phyloP scores from a whole-genome alignment of 352 stramenopile species.

The Phytophthora pinifolia region DNA sequence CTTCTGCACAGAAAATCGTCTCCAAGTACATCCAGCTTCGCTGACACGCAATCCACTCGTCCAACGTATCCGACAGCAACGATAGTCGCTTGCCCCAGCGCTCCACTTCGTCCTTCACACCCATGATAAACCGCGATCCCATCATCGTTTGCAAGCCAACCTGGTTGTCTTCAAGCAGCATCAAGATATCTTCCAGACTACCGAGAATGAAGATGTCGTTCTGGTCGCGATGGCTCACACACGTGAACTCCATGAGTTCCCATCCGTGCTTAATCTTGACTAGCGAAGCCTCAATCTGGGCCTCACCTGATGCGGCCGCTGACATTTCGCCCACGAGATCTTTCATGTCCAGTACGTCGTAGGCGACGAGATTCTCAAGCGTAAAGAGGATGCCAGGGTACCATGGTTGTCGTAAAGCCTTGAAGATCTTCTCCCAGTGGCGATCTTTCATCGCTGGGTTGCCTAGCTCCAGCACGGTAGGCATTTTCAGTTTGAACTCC shows the following conservation, averaged over 20 bases:
- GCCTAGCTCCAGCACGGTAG: conserved; percentile 91
- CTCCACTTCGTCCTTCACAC: conserved; percentile 91
- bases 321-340: conserved; percentile 87
- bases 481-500: conserved; percentile 91
- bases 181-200: conserved; percentile 91
- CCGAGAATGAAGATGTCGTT: conserved; percentile 90
- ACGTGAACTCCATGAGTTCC: conserved; percentile 87
- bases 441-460: conserved; percentile 93
- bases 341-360: conserved; percentile 89
- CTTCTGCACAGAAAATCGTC: conserved; percentile 87
- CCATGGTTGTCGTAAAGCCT: conserved; percentile 84
- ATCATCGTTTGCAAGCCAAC: conserved; percentile 93
- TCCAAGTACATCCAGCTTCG: conserved; percentile 91
- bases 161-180: conserved; percentile 91
- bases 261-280: conserved; percentile 89
- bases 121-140: conserved; percentile 90
- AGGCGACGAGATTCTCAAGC: conserved; percentile 86
- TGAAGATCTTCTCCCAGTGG: conserved; percentile 95
- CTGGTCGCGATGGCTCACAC: conserved; percentile 80
- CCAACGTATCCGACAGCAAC: conserved; percentile 78
- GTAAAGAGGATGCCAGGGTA: conserved; percentile 90
- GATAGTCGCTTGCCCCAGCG: conserved; percentile 89
- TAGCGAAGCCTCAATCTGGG: conserved; percentile 89
- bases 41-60: conserved; percentile 87
- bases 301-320: conserved; percentile 84